Evolutionary conservation across 345 rosid genomes (phyloP).

Genomic region (Streptanthus diversifolius): DNA sequence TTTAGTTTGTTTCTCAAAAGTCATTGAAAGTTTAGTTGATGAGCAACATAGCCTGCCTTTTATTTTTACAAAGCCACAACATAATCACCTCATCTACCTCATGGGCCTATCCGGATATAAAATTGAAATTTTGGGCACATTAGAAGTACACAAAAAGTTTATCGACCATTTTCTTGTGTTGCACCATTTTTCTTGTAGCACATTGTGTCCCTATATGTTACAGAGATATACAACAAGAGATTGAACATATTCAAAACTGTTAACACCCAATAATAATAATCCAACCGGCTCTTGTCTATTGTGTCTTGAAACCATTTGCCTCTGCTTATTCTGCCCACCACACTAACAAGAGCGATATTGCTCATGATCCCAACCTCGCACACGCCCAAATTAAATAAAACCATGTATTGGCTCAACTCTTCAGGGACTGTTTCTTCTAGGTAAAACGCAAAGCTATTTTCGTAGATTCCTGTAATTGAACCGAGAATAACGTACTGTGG

Average conservation of each 20-base stretch:
- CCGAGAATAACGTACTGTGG: conserved; percentile 43
- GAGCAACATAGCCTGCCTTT: neutral
- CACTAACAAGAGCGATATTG: conserved; percentile 29
- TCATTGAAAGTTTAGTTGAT: neutral
- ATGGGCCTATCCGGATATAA: neutral
- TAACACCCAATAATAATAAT: conserved; percentile 42
- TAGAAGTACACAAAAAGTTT: neutral
- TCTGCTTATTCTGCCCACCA: conserved; percentile 31
- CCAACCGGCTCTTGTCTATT: conserved; percentile 37
- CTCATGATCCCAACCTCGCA: conserved; percentile 33
- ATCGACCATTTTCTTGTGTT: conserved; percentile 10
- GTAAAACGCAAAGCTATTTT: conserved; percentile 29
- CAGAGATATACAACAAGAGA: conserved; percentile 27
- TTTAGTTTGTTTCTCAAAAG: neutral
- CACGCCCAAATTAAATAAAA: conserved; percentile 18
- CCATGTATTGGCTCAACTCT: conserved; percentile 29
- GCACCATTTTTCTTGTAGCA: conserved; percentile 5
- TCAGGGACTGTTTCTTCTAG: conserved; percentile 37
- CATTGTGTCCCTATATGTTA: conserved; percentile 19
- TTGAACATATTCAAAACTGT: conserved; percentile 26
- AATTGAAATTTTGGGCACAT: neutral
- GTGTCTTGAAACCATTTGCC: conserved; percentile 44
- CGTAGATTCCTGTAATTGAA: conserved; percentile 29
- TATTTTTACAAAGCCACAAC: neutral
- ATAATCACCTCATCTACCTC: neutral